Evolutionary conservation across 2,329 filamentous ascomycete genomes (phyloP), one percentile per base, ranked within the genome.

Genomic region (Colletotrichum destructivum): DNA sequence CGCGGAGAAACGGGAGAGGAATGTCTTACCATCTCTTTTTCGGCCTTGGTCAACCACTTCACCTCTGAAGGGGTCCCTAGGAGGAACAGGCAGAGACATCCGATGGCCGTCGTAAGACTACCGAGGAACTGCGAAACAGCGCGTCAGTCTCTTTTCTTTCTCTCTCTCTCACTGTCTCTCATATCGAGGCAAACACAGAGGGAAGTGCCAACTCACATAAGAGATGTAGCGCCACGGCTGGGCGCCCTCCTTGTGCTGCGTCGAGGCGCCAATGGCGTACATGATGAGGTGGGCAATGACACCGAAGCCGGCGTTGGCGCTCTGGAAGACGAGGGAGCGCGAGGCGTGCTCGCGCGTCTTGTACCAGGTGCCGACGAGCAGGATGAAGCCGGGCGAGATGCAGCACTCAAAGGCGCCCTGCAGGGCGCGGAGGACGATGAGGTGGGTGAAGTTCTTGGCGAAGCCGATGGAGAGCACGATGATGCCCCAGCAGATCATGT

Each of bases 221-320:
- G 79, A 80, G 77, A 82, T 82, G 66, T 82, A 82, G 21, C 81
- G 75, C 81, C 81, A 83, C 1, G 81, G 76, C 71, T 82, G 74
- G 21, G 79, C 79, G 4, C 77, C 77, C 5, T 78, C 74, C 2
- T 75, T 71, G 2, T 74, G 62, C 44, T 78, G 76, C 60, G 79
- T 75, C 2, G 79, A 71, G 1, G 78, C 74, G 8, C 81, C 81
- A 56, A 83, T 82, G 7, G 78, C 81, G 66, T 82, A 83, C 6
- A 83, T 77, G 35, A 81, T 78, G 49, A 83, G 70, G 35, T 75
- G 78, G 9, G 81, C 75, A 54, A 83, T 80, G 49, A 82, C 75
- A 4, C 80, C 78, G 61, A 83, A 82, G 3, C 81, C 81, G 6
- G 81, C 82, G 21, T 72, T 72, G 31, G 70, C 70, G 35, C 70